phyloP scores from a whole-genome alignment of 225 moss, liverwort and hornwort genomes.

The Pseudoscleropodium purum region DNA sequence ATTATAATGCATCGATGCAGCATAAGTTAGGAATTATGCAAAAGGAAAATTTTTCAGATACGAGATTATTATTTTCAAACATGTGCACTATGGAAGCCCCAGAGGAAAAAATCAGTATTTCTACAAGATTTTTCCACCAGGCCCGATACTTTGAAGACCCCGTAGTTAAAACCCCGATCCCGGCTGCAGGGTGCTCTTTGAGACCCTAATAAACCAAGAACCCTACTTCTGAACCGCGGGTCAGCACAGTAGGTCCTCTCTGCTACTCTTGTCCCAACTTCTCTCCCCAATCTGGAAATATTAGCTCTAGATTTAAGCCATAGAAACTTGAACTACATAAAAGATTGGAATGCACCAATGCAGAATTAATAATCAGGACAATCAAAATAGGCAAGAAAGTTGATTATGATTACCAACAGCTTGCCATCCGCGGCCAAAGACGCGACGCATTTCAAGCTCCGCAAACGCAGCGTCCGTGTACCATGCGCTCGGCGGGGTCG shows the following conservation, averaged over 20 bases:
- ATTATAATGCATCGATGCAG: not conserved
- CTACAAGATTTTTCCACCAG: not conserved
- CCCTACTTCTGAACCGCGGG: not conserved
- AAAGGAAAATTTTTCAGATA: not conserved
- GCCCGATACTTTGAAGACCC: not conserved
- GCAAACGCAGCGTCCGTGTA: conserved; percentile 62
- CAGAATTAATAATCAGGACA: not conserved
- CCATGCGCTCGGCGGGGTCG: conserved; percentile 87
- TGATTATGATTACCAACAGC: conserved; percentile 36
- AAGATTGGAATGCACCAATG: not conserved
- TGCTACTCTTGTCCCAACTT: not conserved
- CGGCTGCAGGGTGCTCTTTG: not conserved
- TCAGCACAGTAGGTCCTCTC: not conserved
- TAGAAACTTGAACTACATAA: not conserved
- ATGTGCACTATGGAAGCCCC: not conserved
- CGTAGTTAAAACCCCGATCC: not conserved
- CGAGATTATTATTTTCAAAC: not conserved
- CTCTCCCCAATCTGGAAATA: not conserved
- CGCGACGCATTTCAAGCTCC: conserved; percentile 50
- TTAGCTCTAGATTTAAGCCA: not conserved
- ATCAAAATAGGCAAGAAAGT: not conserved
- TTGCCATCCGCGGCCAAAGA: conserved; percentile 83
- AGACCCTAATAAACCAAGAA: not conserved
- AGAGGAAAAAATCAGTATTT: not conserved
- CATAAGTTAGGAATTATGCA: not conserved